Conservation (phyloP, 768 basidiomycete species). For the Coprinopsis marcescibilis region DNA sequence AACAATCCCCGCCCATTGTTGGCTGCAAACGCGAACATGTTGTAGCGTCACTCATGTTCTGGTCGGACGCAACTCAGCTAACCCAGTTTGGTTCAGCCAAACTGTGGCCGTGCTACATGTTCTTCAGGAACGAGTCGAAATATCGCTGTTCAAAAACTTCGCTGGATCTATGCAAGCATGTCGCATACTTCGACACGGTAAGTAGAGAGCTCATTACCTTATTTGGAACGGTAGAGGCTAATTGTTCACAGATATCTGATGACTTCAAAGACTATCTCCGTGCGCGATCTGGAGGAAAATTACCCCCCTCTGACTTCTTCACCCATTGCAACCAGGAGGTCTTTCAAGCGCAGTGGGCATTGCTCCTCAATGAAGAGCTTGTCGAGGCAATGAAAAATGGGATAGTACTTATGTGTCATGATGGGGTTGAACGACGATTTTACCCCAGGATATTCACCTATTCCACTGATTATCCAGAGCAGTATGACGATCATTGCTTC, state of each 20-base stretch:
- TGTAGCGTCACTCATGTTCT: too few species aligned
- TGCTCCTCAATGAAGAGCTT: background rate
- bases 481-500: conserved; percentile 22
- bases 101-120: too few species aligned
- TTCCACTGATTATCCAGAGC: conserved; percentile 35
- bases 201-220: too few species aligned
- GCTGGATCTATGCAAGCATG: too few species aligned
- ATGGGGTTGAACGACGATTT: conserved; percentile 24
- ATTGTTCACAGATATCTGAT: background rate
- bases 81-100: too few species aligned
- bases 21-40: too few species aligned
- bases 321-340: background rate
- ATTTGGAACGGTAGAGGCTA: too few species aligned
- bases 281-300: background rate
- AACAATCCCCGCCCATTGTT: too few species aligned
- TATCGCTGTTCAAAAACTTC: too few species aligned
- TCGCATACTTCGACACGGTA: too few species aligned
- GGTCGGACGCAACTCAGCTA: too few species aligned
- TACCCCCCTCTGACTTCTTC: background rate
- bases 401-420: background rate
- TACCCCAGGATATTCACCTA: conserved; percentile 30
- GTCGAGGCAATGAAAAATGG: background rate
- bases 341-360: background rate
- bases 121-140: too few species aligned
- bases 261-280: background rate